Percentiles rank a stretch among this genome's conserved stretches.
Conservation (phyloP, 495 filamentous ascomycete genomes). For the Glarea lozoyensis region DNA sequence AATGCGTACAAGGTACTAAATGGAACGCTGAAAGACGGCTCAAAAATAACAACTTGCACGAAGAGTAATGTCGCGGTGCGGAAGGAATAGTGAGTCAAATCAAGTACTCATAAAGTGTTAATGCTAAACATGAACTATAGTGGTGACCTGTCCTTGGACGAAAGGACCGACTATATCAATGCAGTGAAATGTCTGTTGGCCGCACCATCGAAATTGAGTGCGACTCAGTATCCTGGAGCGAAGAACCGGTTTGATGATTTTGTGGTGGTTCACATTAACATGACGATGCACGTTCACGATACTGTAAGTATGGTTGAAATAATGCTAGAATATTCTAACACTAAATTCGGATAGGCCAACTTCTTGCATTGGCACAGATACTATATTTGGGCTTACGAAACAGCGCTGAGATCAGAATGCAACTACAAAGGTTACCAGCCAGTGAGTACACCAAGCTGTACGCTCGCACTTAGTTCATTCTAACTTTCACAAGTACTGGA, state of each 20-base stretch:
- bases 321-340: not conserved
- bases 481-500: conserved; percentile 13
- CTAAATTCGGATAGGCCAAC: conserved; percentile 39
- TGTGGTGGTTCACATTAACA: conserved; percentile 56
- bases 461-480: not conserved
- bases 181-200: conserved; percentile 54
- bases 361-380: conserved; percentile 69
- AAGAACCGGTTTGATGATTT: conserved; percentile 56
- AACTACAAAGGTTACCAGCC: conserved; percentile 47
- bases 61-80: not conserved
- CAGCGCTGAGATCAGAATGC: conserved; percentile 59
- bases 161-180: conserved; percentile 50
- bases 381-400: conserved; percentile 56
- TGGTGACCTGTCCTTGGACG: conserved; percentile 28
- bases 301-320: conserved; percentile 19
- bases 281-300: conserved; percentile 52
- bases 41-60: conserved; percentile 1
- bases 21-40: conserved; percentile 4
- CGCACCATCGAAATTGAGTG: conserved; percentile 34
- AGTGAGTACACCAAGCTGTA: not conserved
- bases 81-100: conserved; percentile 1
- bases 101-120: not conserved
- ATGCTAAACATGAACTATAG: not conserved
- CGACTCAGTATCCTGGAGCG: conserved; percentile 25
- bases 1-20: conserved; percentile 6